phyloP scores from a whole-genome alignment of 1,139 yeast genomes.

The Scheffersomyces cryptocercus region DNA sequence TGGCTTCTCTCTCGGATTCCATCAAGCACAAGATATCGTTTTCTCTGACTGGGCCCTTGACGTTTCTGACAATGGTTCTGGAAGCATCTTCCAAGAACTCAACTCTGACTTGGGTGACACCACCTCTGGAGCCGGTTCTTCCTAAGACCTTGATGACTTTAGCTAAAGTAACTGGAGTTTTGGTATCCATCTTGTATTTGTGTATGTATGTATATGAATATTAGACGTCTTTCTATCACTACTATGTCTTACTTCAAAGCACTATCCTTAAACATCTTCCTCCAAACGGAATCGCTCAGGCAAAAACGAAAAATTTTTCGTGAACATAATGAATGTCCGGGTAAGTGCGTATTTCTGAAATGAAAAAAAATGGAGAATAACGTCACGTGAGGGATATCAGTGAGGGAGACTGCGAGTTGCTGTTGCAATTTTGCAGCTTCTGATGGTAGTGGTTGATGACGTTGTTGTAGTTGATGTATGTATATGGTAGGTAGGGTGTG shows the following conservation, averaged over 20 bases:
- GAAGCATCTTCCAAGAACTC: constrained; percentile 28
- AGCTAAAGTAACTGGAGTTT: constrained; percentile 29
- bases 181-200: constrained; percentile 18
- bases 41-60: constrained; percentile 32
- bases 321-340: too few relatives aligned
- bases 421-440: too few relatives aligned
- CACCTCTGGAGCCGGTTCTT: constrained; percentile 32
- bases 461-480: too few relatives aligned
- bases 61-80: constrained; percentile 31
- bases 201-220: constrained; percentile 4
- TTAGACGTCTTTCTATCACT: constrained; percentile 6
- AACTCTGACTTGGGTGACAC: constrained; percentile 31
- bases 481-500: too few relatives aligned
- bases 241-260: neutral
- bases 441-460: too few relatives aligned
- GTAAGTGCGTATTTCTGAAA: too few relatives aligned
- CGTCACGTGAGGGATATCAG: too few relatives aligned
- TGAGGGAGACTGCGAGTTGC: too few relatives aligned
- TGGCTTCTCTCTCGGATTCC: constrained; percentile 30
- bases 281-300: neutral
- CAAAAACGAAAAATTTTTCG: neutral
- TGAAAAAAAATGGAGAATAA: too few relatives aligned
- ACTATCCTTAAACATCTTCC: neutral
- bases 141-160: constrained; percentile 30
- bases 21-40: constrained; percentile 29